These are phyloP conservation scores for Fusarium sp. DNA, from an alignment of 2,329 filamentous ascomycete species.

Conservation along the genomic window DNA sequence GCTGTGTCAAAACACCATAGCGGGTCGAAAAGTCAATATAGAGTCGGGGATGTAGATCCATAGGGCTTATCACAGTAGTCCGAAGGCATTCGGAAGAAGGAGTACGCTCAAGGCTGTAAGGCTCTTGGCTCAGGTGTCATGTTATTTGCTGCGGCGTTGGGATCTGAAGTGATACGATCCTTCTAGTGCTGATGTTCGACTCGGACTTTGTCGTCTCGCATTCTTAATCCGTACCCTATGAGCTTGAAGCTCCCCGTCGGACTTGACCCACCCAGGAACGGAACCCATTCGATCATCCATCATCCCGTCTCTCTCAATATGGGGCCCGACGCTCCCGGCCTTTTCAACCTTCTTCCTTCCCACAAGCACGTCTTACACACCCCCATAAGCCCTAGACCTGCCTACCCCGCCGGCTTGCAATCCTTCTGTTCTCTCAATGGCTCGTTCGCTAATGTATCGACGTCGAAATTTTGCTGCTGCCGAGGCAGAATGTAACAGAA, in stretches of 20 bases:
- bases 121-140: slow-evolving; percentile 7
- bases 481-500: slow-evolving; percentile 3
- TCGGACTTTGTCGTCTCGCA: slow-evolving; percentile 8
- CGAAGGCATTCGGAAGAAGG: not conserved
- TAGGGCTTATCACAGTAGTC: slow-evolving; percentile 1
- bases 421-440: slow-evolving; percentile 13
- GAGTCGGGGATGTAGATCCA: slow-evolving; percentile 3
- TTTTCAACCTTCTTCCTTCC: not conserved
- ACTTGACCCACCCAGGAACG: slow-evolving; percentile 17
- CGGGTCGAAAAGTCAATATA: not conserved
- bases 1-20: slow-evolving; percentile 12
- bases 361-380: slow-evolving; percentile 20
- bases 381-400: slow-evolving; percentile 46
- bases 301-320: slow-evolving; percentile 31
- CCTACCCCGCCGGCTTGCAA: slow-evolving; percentile 24
- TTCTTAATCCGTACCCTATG: not conserved
- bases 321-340: slow-evolving; percentile 20
- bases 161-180: slow-evolving; percentile 10
- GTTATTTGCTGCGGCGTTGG: not conserved
- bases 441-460: slow-evolving; percentile 11
- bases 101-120: slow-evolving; percentile 1
- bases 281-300: slow-evolving; percentile 28
- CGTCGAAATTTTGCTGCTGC: slow-evolving; percentile 7
- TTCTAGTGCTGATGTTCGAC: slow-evolving; percentile 34
- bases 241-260: not conserved